Evolutionary conservation across 805 yeast genomes (phyloP), one percentile per base, ranked within the genome.

Genomic region (Ogataea sp.): DNA sequence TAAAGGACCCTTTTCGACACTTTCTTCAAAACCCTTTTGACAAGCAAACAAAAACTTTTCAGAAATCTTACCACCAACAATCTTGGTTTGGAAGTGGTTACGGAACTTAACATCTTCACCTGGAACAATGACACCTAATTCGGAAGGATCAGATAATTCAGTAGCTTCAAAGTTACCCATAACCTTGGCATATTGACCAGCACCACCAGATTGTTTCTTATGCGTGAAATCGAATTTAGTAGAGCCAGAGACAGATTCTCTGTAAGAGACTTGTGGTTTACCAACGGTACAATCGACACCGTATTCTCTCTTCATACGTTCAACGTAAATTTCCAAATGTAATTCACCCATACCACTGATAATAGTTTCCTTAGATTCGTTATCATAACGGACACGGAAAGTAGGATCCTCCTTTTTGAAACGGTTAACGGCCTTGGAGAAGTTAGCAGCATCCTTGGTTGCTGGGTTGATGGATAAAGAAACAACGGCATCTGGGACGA

Each of bases 391-490:
- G 41, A 93, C 97, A 55, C 96, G 75, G 73, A 93, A 93, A 3
- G 99, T 93, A 37, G 99, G 99, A 65, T 93, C 99, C 63, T 93
- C 99, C 62, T 90, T 90, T 65, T 93, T 98, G 75, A 93, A 93
- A 50, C 97, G 75, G 65, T 88, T 89, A 69, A 93, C 78, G 39
- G 99, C 99, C 64, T 90, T 93, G 25, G 97, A 88, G 61, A 93
- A 93, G 61, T 88, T 87, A 41, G 85, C 75, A 16, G 80, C 73
- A 59, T 93, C 97, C 55, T 83, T 86, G 30, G 88, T 69, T 59
- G 83, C 83, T 39, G 99, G 98, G 28, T 78, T 71, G 53, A 93
- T 83, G 15, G 96, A 82, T 43, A 93, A 70, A 6, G 98, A 93
- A 39, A 93, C 90, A 47, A 93, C 99, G 1, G 99, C 96, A 62